Base-by-base conservation (phyloP, 805 yeast species). In the Peterozyma xylosa region DNA sequence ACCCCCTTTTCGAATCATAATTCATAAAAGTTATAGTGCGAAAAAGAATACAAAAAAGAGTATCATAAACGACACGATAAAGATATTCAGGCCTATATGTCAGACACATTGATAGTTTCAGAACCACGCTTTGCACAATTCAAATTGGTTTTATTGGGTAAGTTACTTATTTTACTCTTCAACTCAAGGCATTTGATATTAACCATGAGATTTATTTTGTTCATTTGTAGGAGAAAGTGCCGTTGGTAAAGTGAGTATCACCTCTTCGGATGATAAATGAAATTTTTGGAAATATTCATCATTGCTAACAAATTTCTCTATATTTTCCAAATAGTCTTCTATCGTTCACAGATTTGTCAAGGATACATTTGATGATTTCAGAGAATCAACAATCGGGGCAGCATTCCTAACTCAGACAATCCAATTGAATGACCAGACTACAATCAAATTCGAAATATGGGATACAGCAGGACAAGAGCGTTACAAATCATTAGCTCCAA, bases 391-490 rank as follows among this genome's bases (percentile, higher is more conserved):
- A 1, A 85, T 85, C 44, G 93, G 95, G 1, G 95, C 95, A 1
- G 95, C 93, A 2, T 85, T 84, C 59, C 67, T 82, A 42, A 82
- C 91, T 1, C 89, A 82, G 56, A 69, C 80, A 2, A 74, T 83
- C 38, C 72, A 74, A 15, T 56, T 78, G n/a, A 76, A 74, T 43
- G 76, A 67, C 33, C 52, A 57, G 30, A 73, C 76, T 13, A 76
- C 79, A 1, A 74, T 84, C 37, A 82, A 83, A 58, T 76, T 82
- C 51, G 93, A 85, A 56, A 82, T 85, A 42, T 85, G 93, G 95
- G 95, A 85, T 57, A 84, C 91, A 2, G 90, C 91, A 0, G 93
- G 95, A 6, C 93, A 85, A 59, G 93, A 85, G 54, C 64, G 95
- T 45, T 85, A 84, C 55, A 73, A 83, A 49, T 78, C 87, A 0